Conservation (phyloP, 1,139 yeast species). For the Arxiozyma heterogenica region DNA sequence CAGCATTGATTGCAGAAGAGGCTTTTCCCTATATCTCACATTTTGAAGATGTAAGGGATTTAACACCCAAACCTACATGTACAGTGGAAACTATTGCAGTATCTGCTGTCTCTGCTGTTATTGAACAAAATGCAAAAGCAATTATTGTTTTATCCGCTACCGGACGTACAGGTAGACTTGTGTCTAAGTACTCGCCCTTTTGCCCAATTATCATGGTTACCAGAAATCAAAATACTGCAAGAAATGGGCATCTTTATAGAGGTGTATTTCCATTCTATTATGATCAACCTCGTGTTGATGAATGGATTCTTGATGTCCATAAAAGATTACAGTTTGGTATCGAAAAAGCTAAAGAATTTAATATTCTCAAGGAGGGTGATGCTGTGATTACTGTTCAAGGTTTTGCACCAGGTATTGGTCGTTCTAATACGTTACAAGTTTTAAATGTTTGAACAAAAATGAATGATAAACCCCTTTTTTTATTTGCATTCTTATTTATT, state of each 20-base stretch:
- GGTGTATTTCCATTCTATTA: constrained; percentile 97
- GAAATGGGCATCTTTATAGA: constrained; percentile 91
- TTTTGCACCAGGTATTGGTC: constrained; percentile 97
- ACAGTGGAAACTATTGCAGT: constrained; percentile 96
- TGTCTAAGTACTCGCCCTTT: constrained; percentile 94
- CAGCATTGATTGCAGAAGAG: constrained; percentile 92
- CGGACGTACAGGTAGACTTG: constrained; percentile 90
- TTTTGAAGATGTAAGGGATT: constrained; percentile 80
- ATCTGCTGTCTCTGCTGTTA: constrained; percentile 92
- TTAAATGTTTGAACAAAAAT: constrained; percentile 30
- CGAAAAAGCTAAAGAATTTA: constrained; percentile 78
- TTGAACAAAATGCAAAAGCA: constrained; percentile 95
- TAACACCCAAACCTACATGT: constrained; percentile 80
- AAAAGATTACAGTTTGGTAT: constrained; percentile 90
- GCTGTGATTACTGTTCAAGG: constrained; percentile 94
- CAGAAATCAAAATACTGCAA: constrained; percentile 85
- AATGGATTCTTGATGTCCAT: constrained; percentile 97
- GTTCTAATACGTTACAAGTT: constrained; percentile 92
- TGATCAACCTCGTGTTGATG: constrained; percentile 52
- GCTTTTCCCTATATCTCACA: constrained; percentile 84
- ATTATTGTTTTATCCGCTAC: constrained; percentile 91
- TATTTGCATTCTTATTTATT: no score
- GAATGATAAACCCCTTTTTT: no score
- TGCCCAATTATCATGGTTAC: constrained; percentile 98
- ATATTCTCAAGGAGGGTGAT: constrained; percentile 80